Conservation (phyloP, 208 protist genomes). For the Phytomonas sp. region DNA sequence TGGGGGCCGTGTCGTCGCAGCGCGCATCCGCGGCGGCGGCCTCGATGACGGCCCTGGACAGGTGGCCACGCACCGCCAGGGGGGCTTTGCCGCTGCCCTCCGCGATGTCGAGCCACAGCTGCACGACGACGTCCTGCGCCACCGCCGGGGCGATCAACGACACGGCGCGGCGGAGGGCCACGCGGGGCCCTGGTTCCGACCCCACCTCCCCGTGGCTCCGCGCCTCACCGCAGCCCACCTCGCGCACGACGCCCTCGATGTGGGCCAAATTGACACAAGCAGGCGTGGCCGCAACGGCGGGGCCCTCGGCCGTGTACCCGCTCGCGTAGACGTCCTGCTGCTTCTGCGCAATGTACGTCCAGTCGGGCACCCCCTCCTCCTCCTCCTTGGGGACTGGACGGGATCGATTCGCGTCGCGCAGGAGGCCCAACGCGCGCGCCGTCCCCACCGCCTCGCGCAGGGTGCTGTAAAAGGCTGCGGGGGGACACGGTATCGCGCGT, state of each 20-base stretch:
- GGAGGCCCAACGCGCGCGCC: background rate
- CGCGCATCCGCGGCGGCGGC: background rate
- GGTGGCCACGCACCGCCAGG: conserved; percentile 31
- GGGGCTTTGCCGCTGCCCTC: background rate
- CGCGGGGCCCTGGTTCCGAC: background rate
- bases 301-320: conserved; percentile 14
- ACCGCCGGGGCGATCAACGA: background rate
- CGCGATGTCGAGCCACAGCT: conserved; percentile 32
- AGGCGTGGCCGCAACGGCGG: conserved; percentile 5
- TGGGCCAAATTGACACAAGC: conserved; percentile 27
- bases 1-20: background rate
- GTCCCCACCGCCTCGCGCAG: background rate
- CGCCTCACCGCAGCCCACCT: conserved; percentile 29
- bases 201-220: conserved; percentile 10
- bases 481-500: background rate
- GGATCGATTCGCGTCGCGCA: conserved; percentile 2
- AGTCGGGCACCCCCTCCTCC: conserved; percentile 20
- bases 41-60: conserved; percentile 17
- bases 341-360: conserved; percentile 23
- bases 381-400: conserved; percentile 19
- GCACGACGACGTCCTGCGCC: conserved; percentile 14
- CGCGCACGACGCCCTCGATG: conserved; percentile 36
- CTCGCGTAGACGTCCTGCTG: conserved; percentile 20
- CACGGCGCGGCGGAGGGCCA: conserved; percentile 11
- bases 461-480: too few species aligned